These are phyloP conservation scores for Sophora flavescens DNA, from an alignment of 306 rosid species.

Conservation along the genomic window DNA sequence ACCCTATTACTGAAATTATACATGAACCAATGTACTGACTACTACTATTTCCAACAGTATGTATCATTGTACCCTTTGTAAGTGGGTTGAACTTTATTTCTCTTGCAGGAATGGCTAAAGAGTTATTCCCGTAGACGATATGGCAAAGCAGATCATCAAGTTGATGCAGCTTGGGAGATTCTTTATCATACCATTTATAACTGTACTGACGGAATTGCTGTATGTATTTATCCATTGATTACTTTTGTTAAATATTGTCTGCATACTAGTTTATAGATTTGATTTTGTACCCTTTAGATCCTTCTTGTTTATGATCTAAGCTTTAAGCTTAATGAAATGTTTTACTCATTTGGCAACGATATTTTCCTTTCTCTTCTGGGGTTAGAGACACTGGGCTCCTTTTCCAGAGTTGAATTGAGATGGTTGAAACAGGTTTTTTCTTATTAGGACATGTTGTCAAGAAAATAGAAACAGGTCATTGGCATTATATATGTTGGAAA, in stretches of 20 bases:
- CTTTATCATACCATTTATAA: conserved; percentile 91
- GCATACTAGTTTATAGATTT: neutral
- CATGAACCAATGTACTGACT: too few relatives aligned
- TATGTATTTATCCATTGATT: conserved; percentile 51
- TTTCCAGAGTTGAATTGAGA: neutral
- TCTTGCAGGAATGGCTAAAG: conserved; percentile 82
- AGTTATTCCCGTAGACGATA: conserved; percentile 80
- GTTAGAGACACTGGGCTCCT: neutral
- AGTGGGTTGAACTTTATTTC: conserved; percentile 31
- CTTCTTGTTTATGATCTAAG: neutral
- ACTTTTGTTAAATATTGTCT: neutral
- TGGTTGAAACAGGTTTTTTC: conserved; percentile 6
- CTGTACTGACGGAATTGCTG: conserved; percentile 89
- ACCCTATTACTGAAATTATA: too few relatives aligned
- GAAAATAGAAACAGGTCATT: neutral
- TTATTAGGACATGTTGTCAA: neutral
- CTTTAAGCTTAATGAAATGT: conserved; percentile 4
- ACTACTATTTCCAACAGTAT: too few relatives aligned
- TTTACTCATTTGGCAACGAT: neutral
- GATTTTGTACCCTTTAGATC: neutral
- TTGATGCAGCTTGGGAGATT: conserved; percentile 89
- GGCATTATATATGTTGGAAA: neutral
- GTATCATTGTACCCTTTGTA: conserved; percentile 13
- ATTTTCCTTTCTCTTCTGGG: neutral
- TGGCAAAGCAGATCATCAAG: conserved; percentile 72